phyloP scores from a whole-genome alignment of 352 stramenopile species.

The Globisporangium mamillatum region DNA sequence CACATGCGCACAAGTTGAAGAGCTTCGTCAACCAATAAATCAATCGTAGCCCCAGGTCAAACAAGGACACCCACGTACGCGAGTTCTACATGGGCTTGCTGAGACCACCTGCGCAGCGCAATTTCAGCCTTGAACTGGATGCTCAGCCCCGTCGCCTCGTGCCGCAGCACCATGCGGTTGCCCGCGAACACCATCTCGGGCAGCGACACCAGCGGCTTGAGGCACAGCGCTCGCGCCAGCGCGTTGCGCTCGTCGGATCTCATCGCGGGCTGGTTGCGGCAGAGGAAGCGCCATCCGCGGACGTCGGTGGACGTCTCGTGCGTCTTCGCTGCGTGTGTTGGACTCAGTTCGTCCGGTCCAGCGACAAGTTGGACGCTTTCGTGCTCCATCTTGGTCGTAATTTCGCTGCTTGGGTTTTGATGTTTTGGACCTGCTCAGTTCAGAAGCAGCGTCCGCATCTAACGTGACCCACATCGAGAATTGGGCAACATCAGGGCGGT shows the following conservation, averaged over 20 bases:
- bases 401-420: background rate
- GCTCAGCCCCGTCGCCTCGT: constrained; percentile 23
- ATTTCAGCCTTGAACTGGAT: constrained; percentile 41
- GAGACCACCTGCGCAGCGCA: constrained; percentile 49
- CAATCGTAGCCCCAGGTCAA: background rate
- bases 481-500: background rate
- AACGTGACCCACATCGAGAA: background rate
- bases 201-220: constrained; percentile 36
- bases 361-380: background rate
- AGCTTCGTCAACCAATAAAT: background rate
- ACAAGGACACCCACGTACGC: constrained; percentile 17
- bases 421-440: too few relatives aligned
- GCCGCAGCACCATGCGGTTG: constrained; percentile 32
- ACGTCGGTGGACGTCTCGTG: constrained; percentile 25
- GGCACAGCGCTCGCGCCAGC: constrained; percentile 27
- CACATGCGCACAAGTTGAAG: background rate
- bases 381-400: background rate
- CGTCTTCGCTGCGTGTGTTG: constrained; percentile 1
- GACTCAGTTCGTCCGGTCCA: background rate
- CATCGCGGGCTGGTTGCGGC: constrained; percentile 36
- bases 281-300: constrained; percentile 43
- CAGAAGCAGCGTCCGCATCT: background rate
- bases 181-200: constrained; percentile 60
- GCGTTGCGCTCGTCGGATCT: constrained; percentile 32
- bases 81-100: constrained; percentile 17